A percentile compares a stretch with the other conserved stretches of the same genome.
phyloP scores from a whole-genome alignment of 2,329 filamentous ascomycete species.

The Alternaria viburni region DNA sequence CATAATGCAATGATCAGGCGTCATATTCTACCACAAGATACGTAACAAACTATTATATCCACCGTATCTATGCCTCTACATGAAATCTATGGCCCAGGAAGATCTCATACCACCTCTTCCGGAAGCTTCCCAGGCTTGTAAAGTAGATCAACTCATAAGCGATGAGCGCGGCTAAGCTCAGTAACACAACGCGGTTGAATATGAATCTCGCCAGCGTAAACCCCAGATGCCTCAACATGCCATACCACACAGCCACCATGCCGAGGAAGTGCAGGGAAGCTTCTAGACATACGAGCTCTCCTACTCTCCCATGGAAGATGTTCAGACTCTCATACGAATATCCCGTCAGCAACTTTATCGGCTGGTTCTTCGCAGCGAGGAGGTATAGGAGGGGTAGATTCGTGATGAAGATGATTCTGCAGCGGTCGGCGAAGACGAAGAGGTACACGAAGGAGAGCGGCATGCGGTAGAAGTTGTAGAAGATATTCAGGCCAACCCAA shows the following conservation, averaged over 20 bases:
- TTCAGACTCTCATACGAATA: constrained; percentile 71
- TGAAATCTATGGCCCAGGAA: constrained; percentile 63
- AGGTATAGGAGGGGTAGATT: constrained; percentile 66
- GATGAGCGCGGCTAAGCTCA: constrained; percentile 62
- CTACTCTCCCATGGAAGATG: constrained; percentile 68
- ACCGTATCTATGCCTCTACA: no score
- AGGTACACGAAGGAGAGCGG: constrained; percentile 57
- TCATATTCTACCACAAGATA: no score
- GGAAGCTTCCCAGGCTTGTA: constrained; percentile 66
- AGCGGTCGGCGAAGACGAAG: constrained; percentile 65
- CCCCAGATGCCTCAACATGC: constrained; percentile 57
- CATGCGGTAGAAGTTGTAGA: constrained; percentile 63
- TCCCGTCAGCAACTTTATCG: constrained; percentile 65
- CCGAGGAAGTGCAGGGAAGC: constrained; percentile 62
- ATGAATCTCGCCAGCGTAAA: constrained; percentile 60
- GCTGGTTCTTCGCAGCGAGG: constrained; percentile 71
- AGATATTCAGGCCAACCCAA: constrained; percentile 63
- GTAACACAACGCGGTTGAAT: constrained; percentile 58
- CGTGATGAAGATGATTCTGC: constrained; percentile 60
- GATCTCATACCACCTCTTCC: constrained; percentile 67
- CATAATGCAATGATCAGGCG: no score
- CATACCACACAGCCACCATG: constrained; percentile 64
- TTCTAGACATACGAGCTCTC: constrained; percentile 66
- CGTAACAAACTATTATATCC: no score
- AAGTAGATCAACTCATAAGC: constrained; percentile 68